A percentile compares a stretch with the other conserved stretches of the same genome.
These are phyloP conservation scores for Syzygium syzygioides DNA, from an alignment of 441 rosid genomes.

Conservation along the genomic window DNA sequence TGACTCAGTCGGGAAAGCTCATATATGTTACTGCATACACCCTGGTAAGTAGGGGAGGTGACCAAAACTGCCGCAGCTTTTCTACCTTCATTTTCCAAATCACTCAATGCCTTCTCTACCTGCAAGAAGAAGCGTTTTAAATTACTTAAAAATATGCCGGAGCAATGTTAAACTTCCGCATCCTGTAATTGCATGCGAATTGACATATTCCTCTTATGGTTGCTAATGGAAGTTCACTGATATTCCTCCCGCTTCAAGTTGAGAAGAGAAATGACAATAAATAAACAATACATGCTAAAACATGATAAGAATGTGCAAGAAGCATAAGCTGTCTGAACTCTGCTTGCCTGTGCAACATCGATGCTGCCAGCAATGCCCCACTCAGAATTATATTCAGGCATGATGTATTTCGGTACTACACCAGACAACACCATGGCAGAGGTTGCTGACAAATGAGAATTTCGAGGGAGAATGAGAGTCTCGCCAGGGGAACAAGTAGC, in stretches of 20 bases:
- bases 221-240: background rate
- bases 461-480: slow-evolving; percentile 46
- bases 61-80: slow-evolving; percentile 49
- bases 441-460: slow-evolving; percentile 48
- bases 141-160: background rate
- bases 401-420: slow-evolving; percentile 41
- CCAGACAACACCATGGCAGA: slow-evolving; percentile 56
- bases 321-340: background rate
- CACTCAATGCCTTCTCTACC: slow-evolving; percentile 45
- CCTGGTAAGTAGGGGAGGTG: slow-evolving; percentile 64
- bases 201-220: background rate
- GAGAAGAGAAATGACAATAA: background rate
- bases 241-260: background rate
- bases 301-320: background rate
- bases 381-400: slow-evolving; percentile 34
- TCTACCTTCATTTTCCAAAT: slow-evolving; percentile 35
- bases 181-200: background rate
- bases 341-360: slow-evolving; percentile 33
- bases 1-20: slow-evolving; percentile 45
- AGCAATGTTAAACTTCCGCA: background rate
- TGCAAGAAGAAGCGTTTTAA: slow-evolving; percentile 7
- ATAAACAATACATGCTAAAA: background rate
- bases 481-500: slow-evolving; percentile 57
- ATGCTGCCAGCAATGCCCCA: slow-evolving; percentile 55
- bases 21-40: slow-evolving; percentile 46